Percentiles rank a stretch among this genome's conserved stretches.
These are phyloP conservation scores for Monosporozyma unispora DNA, from an alignment of 805 yeast genomes.

Conservation along the genomic window DNA sequence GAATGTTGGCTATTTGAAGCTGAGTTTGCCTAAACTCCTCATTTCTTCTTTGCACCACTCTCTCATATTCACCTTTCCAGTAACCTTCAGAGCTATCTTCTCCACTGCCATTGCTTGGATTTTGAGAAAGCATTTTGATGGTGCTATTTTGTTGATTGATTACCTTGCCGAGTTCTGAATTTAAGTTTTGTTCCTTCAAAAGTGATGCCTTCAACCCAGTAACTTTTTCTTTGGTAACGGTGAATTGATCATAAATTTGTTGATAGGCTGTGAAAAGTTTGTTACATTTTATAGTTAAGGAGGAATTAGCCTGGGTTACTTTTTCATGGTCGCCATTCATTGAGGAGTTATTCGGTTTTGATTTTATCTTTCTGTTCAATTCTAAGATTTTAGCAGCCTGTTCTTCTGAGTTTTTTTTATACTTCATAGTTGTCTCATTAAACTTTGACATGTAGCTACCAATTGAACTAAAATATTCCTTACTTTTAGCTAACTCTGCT, in stretches of 20 bases:
- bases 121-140: background rate
- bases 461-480: constrained; percentile 1
- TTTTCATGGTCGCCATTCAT: too few relatives aligned
- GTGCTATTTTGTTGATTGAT: constrained; percentile 1
- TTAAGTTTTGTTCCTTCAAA: background rate
- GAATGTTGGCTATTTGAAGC: constrained; percentile 2
- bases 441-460: constrained; percentile 2
- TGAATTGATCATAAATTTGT: background rate
- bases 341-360: background rate
- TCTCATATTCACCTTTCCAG: constrained; percentile 7
- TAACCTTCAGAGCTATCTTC: background rate
- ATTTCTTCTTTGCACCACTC: background rate
- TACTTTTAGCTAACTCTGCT: constrained; percentile 2
- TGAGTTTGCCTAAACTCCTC: background rate
- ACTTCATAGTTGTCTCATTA: background rate
- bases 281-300: too few relatives aligned
- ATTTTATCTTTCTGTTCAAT: background rate
- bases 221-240: background rate
- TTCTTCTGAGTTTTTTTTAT: background rate
- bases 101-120: background rate
- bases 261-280: constrained; percentile 3
- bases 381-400: background rate
- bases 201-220: background rate
- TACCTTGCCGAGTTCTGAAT: background rate
- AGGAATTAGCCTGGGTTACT: too few relatives aligned